Evolutionary conservation across 2,329 filamentous ascomycete species (phyloP), one percentile per base, ranked within the genome.

Genomic region (Leptodontidium sp.): DNA sequence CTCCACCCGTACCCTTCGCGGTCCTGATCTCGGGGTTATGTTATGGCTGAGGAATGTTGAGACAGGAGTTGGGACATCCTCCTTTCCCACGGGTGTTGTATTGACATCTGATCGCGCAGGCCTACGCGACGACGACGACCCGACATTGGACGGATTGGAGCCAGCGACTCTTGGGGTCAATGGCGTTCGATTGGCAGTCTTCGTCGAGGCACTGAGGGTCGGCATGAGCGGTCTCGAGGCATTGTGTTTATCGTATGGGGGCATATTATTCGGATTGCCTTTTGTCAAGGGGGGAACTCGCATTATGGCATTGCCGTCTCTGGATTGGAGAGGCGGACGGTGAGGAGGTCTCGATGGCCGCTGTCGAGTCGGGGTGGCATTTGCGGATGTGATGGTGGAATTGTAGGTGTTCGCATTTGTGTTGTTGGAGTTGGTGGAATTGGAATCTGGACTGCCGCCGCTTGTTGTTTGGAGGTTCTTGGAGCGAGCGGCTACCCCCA

Each of bases 1-100:
- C 78, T 93, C 89, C 67, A 90, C 87, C 73, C 93, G 89, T 74
- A 84, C 89, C 78, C 89, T 93, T 70, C 94, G 87, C 61, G 89
- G 84, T 9, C 91, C 91, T 9, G 93, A 93, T 72, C 94, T 88
- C 62, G 93, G 93, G 3, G 94, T 97, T 77, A 94, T 83, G 78
- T 93, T 94, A 78, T 82, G 86, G 79, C 80, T 88, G 55, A 93
- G 81, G 74, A 87, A 87, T 62, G 86, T 77, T 61, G 85, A 82
- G 38, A 84, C 82, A 9, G 88, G 84, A 55, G 86, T 85, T 55
- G 84, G 79, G 72, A 84, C 77, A 69, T 88, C 85, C 62, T 91
- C 88, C 49, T 67, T 62, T 29, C 24, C 40, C 58, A 69, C 74
- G 77, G 8, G 69, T 35, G 73, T 71, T 15, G 73, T 74, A n/a